Percentiles rank a stretch among this genome's conserved stretches.
phyloP scores from a whole-genome alignment of 345 rosid genomes.

The Salix exigua region DNA sequence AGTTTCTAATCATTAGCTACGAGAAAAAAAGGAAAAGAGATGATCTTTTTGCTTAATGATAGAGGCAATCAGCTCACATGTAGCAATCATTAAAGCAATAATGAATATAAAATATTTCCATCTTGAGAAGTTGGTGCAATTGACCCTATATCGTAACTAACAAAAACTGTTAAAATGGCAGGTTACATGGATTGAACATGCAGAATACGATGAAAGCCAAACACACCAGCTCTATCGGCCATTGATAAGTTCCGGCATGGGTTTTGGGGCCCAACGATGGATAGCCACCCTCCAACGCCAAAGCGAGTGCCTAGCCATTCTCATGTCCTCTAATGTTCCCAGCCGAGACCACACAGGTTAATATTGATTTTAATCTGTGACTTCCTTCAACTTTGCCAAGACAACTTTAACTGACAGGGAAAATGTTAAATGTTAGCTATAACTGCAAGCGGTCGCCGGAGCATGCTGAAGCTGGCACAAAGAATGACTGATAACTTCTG shows the following conservation, averaged over 20 bases:
- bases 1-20: not conserved
- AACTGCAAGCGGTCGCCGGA: slow-evolving; percentile 62
- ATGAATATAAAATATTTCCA: not conserved
- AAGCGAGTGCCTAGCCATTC: slow-evolving; percentile 83
- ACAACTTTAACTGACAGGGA: not conserved
- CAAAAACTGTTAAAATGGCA: slow-evolving; percentile 21
- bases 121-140: not conserved
- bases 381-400: not conserved
- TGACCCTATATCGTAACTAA: not conserved
- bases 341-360: slow-evolving; percentile 55
- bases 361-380: not conserved
- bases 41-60: not conserved
- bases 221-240: slow-evolving; percentile 72
- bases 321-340: slow-evolving; percentile 68
- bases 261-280: slow-evolving; percentile 92
- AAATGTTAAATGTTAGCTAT: slow-evolving; percentile 29
- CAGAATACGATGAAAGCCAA: slow-evolving; percentile 74
- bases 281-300: slow-evolving; percentile 91
- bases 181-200: slow-evolving; percentile 99
- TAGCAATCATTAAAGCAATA: not conserved
- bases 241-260: slow-evolving; percentile 65
- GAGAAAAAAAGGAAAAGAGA: not conserved
- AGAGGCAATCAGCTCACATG: not conserved
- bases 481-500: slow-evolving; percentile 96
- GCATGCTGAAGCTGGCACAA: slow-evolving; percentile 92